These are phyloP conservation scores for Colletotrichum sp. DNA, from an alignment of 2,329 filamentous ascomycete genomes.

Conservation along the genomic window DNA sequence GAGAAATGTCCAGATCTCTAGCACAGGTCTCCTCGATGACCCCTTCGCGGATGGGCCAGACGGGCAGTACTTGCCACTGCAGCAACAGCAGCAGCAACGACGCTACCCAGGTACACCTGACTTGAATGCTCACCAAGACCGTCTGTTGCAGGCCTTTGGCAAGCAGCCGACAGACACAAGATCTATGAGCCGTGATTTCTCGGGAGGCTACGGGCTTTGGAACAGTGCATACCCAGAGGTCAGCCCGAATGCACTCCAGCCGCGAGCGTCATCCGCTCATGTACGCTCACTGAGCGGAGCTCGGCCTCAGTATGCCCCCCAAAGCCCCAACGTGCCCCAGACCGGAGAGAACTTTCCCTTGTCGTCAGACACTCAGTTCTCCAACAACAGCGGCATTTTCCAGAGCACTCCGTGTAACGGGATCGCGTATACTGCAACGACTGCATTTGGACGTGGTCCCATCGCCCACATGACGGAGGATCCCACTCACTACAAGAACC, in stretches of 20 bases:
- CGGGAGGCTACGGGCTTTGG: conserved; percentile 5
- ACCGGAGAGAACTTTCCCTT: conserved; percentile 14
- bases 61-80: neutral
- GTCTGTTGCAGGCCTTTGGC: conserved; percentile 39
- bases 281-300: conserved; percentile 21
- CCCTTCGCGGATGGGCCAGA: conserved; percentile 27
- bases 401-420: conserved; percentile 47
- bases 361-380: conserved; percentile 44
- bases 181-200: conserved; percentile 17
- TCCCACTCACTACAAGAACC: conserved; percentile 23
- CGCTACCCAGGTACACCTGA: conserved; percentile 2
- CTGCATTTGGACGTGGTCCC: conserved; percentile 16
- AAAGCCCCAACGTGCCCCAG: conserved; percentile 25
- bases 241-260: conserved; percentile 2
- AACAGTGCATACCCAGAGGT: neutral
- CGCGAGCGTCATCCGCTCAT: conserved; percentile 2
- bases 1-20: neutral
- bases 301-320: neutral
- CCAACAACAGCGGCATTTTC: conserved; percentile 56
- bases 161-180: conserved; percentile 5
- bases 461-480: conserved; percentile 15
- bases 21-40: conserved; percentile 29
- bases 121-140: conserved; percentile 33
- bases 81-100: neutral
- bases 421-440: conserved; percentile 10